Evolutionary conservation across 257 asterid species (phyloP), one percentile per base, ranked within the genome.

Genomic region (Nicotiana benthamiana): DNA sequence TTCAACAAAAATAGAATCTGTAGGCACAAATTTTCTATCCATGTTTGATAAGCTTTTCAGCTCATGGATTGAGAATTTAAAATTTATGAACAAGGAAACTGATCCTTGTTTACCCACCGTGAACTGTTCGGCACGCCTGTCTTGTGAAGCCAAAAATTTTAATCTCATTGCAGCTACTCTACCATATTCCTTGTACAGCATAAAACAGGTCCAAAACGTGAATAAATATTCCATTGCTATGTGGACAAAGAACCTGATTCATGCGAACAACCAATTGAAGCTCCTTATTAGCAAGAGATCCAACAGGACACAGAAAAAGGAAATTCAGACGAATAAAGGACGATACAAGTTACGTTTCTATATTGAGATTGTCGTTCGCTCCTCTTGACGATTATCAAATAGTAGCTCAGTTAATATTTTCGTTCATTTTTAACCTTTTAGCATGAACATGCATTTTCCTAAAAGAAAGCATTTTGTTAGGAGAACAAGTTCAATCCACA

Each of bases 221-320:
- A 94, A 93, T 87, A 92, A 82, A 89, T 91, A 96, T 77, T 91
- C 97, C 92, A 93, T 81, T 74, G 87, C 85, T 91, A 96, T 93
- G 90, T 96, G 99, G 89, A 92, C 90, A 83, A 96, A 93, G 82
- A 96, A 94, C 97, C 98, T 96, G 97, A 77, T 82, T 83, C 83
- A 83, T 74, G 79, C 26, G 62, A 74, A 48, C 36, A 72, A 48
- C 80, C 48, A 83, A 86, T 80, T 64, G 22, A 15, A 87, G 56
- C 60, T 75, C 80, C 66, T 76, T 67, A 70, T 87, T 53, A 82
- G 82, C 63, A 75, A 28, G 52, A 57, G 81, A 79, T 36, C 30
- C 63, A 79, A 43, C 62, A n/a, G 27, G n/a, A 1, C 74, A 82
- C 62, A n/a, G 63, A n/a, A 40, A 56, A 46, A 61, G 63, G 40